Evolutionary conservation across 139 green algal genomes (phyloP), one percentile per base, ranked within the genome.

Genomic region (Mesostigma viride): DNA sequence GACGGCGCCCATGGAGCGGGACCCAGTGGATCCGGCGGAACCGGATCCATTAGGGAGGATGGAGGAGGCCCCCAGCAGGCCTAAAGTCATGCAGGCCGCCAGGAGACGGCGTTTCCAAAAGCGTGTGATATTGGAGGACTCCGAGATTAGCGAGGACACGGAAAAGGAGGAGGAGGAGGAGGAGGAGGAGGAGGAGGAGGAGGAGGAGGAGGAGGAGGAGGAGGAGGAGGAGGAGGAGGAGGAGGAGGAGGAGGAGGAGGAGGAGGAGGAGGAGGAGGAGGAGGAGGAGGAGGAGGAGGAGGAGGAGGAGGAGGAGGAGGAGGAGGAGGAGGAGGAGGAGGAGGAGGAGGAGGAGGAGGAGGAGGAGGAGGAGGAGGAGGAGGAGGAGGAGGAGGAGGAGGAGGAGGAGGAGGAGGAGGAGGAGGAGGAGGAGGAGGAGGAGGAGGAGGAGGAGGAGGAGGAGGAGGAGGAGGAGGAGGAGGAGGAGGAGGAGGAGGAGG

Each of bases 251-350:
- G 40, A 51, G 40, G 40, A 51, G 40, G 40, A 51, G 40, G 40
- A 51, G 40, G 40, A 51, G 40, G 40, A 51, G 40, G 40, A 51
- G n/a, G n/a, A 51, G 40, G 40, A 51, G 40, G 40, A 51, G 40
- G 40, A 51, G 40, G 40, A 51, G 40, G 40, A 51, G 40, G 40
- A 51, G 40, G 40, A 51, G 40, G 40, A 51, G 40, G 40, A 51
- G 40, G 40, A 51, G 40, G 40, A 51, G 40, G 40, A 51, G 40
- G 40, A 51, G 40, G 40, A 51, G 40, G 40, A 51, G 40, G 40
- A 51, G 40, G 40, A 51, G 40, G 40, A 51, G 40, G 40, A 51
- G 40, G 40, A 51, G 11, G 40, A 51, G 40, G 40, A 51, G 11
- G 40, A 51, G 40, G 40, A 51, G 40, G 40, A 51, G 40, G 40